Evolutionary conservation across 2,329 filamentous ascomycete species (phyloP), one percentile per base, ranked within the genome.

Genomic region (Chrysosporium queenslandicum): DNA sequence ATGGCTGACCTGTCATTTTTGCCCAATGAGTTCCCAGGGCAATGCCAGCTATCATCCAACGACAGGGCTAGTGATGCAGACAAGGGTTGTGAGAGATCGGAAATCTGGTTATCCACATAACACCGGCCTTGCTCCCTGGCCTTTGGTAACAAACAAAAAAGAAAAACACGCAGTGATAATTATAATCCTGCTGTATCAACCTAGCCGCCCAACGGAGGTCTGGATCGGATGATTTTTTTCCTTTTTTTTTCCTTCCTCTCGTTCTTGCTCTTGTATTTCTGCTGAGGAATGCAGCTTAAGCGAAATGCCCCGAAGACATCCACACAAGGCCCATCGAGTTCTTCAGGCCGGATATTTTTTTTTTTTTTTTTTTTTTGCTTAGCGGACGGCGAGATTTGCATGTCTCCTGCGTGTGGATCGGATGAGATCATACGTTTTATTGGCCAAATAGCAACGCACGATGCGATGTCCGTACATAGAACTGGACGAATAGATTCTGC

Each of bases 61-160:
- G n/a, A 39, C 34, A 48, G 27, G 34, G 45, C 45, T 39, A 34
- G 46, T 21, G 29, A 27, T 27, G 46, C 29, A 36, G 29, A 41
- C 37, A 50, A 50, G 47, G 47, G 20, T 42, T 29, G 27, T 12
- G 45, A 20, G 47, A 30, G 36, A 50, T 50, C 47, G 47, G 29
- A 50, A 50, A 32, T 32, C 37, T 41, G 37, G 37, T 18, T 30
- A 41, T 42, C 47, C 37, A 41, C 46, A 27, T 23, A 32, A n/a
- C n/a, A n/a, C 37, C 37, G 16, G n/a, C 18, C 12, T 25, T 25
- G 16, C 18, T 47, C 29, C 45, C 29, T 47, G 32, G 32, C 16
- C 30, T 29, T 3, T 27, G n/a, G 21, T 6, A 34, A 12, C 4
- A 34, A 39, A 32, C 30, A n/a, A 45, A 30, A 18, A 4, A 43